Evolutionary conservation across 2,329 filamentous ascomycete species (phyloP), one percentile per base, ranked within the genome.

Genomic region (Neurospora sp.): DNA sequence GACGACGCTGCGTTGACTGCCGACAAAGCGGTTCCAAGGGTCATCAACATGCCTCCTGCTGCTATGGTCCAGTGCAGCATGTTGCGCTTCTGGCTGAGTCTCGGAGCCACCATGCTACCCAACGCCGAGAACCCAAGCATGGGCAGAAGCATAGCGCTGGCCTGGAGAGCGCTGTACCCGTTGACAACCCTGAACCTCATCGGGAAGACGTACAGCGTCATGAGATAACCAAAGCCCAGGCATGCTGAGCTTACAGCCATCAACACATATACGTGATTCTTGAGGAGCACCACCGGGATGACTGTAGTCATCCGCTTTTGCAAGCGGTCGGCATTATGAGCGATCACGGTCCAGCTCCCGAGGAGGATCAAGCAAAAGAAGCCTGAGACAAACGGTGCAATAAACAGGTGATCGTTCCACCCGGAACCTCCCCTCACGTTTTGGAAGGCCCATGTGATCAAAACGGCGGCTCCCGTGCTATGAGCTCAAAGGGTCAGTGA

Each of bases 81-180:
- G 42, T 84, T 82, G 69, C 78, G 79, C 40, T 76, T 79, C 9
- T 77, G 73, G 70, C 84, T 86, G 38, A 85, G 23, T 19, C 77
- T 78, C 0, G 84, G 84, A 3, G 79, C 78, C 2, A 82, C 19
- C 2, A 78, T 74, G 42, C 82, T 85, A 7, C 84, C 84, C 0
- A 84, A 15, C 0, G 84, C 84, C 5, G 82, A 80, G 1, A 80
- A 78, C n/a, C 78, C 84, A 11, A 87, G 77, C 82, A 87, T 84
- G 0, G 85, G 85, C 36, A 87, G 78, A 68, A 87, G 75, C 82
- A 86, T 82, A 36, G 86, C 74, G 11, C 85, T 85, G 0, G 84
- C 81, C 15, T 82, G 72, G 3, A 87, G 77, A 2, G 84, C 73
- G 40, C 77, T 80, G 74, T 83, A 83, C 5, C 77, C 79, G 67